A percentile compares a stretch with the other conserved stretches of the same genome.
Conservation (phyloP, 2,329 filamentous ascomycete genomes). For the Penicillium sp. region DNA sequence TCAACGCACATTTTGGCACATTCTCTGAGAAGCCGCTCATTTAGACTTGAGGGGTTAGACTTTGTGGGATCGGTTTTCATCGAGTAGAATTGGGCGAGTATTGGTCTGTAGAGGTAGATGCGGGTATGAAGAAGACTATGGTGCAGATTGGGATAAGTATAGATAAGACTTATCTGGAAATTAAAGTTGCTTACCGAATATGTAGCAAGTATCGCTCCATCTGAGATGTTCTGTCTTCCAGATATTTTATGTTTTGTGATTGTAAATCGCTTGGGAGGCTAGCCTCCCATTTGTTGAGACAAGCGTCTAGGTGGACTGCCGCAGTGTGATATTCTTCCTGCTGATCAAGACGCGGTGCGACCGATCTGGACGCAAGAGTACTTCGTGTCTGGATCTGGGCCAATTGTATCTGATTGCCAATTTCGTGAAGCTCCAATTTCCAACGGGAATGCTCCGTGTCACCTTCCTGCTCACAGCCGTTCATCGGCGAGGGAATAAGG, state of each 20-base stretch:
- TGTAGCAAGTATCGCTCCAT: slow-evolving; percentile 16
- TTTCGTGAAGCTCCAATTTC: slow-evolving; percentile 16
- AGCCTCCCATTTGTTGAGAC: slow-evolving; percentile 18
- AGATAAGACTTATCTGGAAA: too few species aligned
- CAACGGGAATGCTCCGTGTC: too few species aligned
- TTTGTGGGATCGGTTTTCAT: not conserved
- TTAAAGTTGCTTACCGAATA: slow-evolving; percentile 10
- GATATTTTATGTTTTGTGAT: slow-evolving; percentile 4
- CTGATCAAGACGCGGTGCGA: slow-evolving; percentile 10
- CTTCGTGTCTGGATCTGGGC: slow-evolving; percentile 19
- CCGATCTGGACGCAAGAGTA: slow-evolving; percentile 10
- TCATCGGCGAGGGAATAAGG: not conserved
- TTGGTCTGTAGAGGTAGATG: slow-evolving; percentile 13
- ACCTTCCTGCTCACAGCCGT: too few species aligned
- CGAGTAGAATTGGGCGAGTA: slow-evolving; percentile 18
- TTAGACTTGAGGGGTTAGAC: slow-evolving; percentile 2
- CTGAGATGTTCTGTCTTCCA: slow-evolving; percentile 7
- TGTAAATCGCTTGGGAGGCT: slow-evolving; percentile 12
- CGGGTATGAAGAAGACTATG: too few species aligned
- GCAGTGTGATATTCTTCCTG: slow-evolving; percentile 18
- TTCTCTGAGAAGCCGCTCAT: slow-evolving; percentile 16
- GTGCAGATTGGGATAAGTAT: too few species aligned
- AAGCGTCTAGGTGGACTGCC: slow-evolving; percentile 17
- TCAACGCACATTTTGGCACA: slow-evolving; percentile 18
- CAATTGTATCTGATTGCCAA: slow-evolving; percentile 21